Percentiles rank a stretch among this genome's conserved stretches.
These are phyloP conservation scores for Starmerella bombi DNA, from an alignment of 805 yeast genomes.

Conservation along the genomic window DNA sequence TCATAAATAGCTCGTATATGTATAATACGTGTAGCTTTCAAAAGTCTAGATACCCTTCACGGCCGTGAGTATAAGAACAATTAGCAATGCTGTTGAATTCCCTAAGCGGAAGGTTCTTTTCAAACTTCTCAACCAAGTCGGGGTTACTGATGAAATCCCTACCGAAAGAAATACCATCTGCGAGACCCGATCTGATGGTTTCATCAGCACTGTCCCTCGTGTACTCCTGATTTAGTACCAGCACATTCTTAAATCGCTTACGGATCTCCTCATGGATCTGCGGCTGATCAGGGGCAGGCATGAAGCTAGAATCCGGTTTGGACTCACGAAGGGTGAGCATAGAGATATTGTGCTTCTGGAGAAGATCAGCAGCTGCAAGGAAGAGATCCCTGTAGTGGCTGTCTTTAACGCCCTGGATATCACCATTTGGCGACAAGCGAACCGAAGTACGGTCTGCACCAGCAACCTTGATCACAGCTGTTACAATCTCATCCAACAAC, in stretches of 20 bases:
- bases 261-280: constrained; percentile 8
- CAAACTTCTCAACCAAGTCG: constrained; percentile 37
- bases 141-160: constrained; percentile 42
- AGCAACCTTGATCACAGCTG: constrained; percentile 37
- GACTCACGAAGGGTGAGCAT: constrained; percentile 36
- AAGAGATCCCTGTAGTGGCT: constrained; percentile 26
- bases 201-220: constrained; percentile 15
- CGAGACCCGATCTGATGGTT: constrained; percentile 10
- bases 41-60: no score
- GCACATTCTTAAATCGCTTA: constrained; percentile 34
- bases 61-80: no score
- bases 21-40: no score
- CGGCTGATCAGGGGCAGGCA: constrained; percentile 24
- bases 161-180: constrained; percentile 32
- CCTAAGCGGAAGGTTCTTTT: no score
- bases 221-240: constrained; percentile 19
- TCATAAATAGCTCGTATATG: no score
- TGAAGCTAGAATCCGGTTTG: constrained; percentile 31
- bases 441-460: constrained; percentile 40
- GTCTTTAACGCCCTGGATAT: constrained; percentile 24
- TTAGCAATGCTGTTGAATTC: no score
- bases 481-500: constrained; percentile 39
- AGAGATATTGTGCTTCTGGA: constrained; percentile 33
- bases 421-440: constrained; percentile 27
- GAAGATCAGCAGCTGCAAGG: constrained; percentile 19